phyloP scores from a whole-genome alignment of 192 early-diverging fungal species.

The Coemansia sp. region DNA sequence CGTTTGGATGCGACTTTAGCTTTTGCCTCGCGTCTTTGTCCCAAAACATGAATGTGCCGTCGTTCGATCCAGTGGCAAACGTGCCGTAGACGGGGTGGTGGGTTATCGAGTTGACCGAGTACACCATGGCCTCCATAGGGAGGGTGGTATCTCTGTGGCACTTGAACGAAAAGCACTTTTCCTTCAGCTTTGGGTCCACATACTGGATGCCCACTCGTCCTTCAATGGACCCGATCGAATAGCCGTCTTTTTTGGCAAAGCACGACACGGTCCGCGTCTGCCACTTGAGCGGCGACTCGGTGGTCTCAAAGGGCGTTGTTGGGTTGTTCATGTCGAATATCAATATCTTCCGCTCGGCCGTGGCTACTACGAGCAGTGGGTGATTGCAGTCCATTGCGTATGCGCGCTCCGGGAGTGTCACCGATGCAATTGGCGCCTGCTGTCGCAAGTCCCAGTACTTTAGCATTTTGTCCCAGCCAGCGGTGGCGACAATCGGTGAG shows the following conservation, averaged over 20 bases:
- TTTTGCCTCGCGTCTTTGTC: constrained; percentile 92
- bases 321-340: constrained; percentile 86
- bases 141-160: constrained; percentile 78
- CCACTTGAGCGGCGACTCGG: constrained; percentile 55
- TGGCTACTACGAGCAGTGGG: constrained; percentile 88
- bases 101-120: constrained; percentile 57
- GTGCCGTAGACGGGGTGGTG: constrained; percentile 72
- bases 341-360: constrained; percentile 83
- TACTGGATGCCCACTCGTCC: constrained; percentile 94
- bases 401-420: constrained; percentile 82
- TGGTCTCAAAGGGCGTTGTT: constrained; percentile 69
- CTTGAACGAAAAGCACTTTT: constrained; percentile 81
- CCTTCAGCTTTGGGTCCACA: constrained; percentile 73
- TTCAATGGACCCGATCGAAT: constrained; percentile 92
- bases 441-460: constrained; percentile 96
- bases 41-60: constrained; percentile 92
- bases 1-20: constrained; percentile 73
- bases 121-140: constrained; percentile 69
- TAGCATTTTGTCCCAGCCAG: constrained; percentile 95
- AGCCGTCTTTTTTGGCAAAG: constrained; percentile 79
- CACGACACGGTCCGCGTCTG: constrained; percentile 80
- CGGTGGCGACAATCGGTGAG: constrained; percentile 78
- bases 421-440: constrained; percentile 71
- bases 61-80: constrained; percentile 84
- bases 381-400: constrained; percentile 88